Base-by-base conservation (phyloP, 768 basidiomycete species). In the Pleurotus cornucopiae region DNA sequence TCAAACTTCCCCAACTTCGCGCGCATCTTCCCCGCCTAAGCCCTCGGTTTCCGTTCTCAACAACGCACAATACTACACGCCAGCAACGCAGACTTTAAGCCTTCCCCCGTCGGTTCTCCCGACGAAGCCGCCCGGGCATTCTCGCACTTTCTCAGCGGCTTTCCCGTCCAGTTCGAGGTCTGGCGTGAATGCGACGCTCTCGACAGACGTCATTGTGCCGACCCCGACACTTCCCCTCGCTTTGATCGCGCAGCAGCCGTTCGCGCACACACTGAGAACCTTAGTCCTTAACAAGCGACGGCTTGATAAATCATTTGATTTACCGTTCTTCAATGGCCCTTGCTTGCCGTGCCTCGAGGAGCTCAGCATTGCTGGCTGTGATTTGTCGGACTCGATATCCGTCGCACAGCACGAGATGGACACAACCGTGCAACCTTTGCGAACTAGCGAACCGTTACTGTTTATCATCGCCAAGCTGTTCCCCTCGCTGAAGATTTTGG, bases 321-420 rank as follows among this genome's bases (percentile, higher is more conserved):
- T 91, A 3, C 87, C 88, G 2, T 66, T 64, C 7, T 39, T 16
- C 20, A 18, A 18, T n/a, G 64, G 68, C 47, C 49, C 69, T 54
- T 71, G 84, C 48, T 69, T 94, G 26, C 89, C 89, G 0, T 70
- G 67, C 34, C 70, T 94, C 30, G 89, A 92, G 65, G 91, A 91
- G 63, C 78, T 94, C 7, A 74, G 75, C 60, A 67, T 93, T 40
- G 87, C 89, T 63, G 87, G 86, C 4, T 94, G 91, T 63, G 81
- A 81, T 56, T 72, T 94, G 5, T 64, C 75, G 13, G 87, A 91
- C 63, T 62, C 66, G 1, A 76, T 91, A n/a, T 57, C 79, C 1
- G 76, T 86, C 12, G 66, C 76, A 12, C 73, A 70, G 57, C 64
- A 58, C 11, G 62, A 66, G 12, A 66, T 69, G 0, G 63, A 62